Evolutionary conservation across 352 stramenopile genomes (phyloP).

Genomic region (Phytophthora sojae): DNA sequence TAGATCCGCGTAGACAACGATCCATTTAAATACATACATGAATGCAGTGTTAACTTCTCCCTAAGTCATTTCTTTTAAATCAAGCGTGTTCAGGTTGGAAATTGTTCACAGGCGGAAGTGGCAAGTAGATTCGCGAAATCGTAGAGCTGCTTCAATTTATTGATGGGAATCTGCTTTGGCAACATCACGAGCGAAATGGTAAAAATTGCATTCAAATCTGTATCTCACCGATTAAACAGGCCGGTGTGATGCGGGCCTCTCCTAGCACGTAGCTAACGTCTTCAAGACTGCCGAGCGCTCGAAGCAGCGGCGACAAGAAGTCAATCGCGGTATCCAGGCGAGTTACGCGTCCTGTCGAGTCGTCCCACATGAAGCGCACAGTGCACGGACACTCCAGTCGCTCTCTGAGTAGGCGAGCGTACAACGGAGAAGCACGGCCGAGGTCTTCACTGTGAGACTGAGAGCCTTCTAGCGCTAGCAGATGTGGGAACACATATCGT

Average conservation of each 20-base stretch:
- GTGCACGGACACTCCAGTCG: conserved; percentile 15
- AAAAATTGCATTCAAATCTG: not conserved
- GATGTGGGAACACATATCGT: conserved; percentile 22
- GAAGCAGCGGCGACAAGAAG: conserved; percentile 22
- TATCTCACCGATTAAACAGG: conserved; percentile 19
- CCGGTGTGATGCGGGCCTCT: conserved; percentile 19
- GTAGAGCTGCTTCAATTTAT: not conserved
- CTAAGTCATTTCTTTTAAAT: too few relatives aligned
- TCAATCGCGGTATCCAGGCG: conserved; percentile 16
- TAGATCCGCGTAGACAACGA: too few relatives aligned
- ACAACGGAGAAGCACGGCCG: not conserved
- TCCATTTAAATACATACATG: too few relatives aligned
- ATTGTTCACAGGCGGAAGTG: too few relatives aligned
- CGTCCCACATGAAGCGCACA: conserved; percentile 22
- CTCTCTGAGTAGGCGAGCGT: conserved; percentile 8
- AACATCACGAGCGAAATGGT: too few relatives aligned
- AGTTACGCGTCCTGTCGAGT: conserved; percentile 4
- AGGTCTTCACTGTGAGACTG: too few relatives aligned
- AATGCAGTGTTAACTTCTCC: too few relatives aligned
- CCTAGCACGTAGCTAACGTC: conserved; percentile 17
- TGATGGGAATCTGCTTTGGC: too few relatives aligned
- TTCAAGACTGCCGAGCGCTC: conserved; percentile 21
- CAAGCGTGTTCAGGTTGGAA: too few relatives aligned
- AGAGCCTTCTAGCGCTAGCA: not conserved
- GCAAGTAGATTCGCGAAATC: too few relatives aligned